Conservation (phyloP, 495 filamentous ascomycete genomes). For the Geopyxis carbonaria region DNA sequence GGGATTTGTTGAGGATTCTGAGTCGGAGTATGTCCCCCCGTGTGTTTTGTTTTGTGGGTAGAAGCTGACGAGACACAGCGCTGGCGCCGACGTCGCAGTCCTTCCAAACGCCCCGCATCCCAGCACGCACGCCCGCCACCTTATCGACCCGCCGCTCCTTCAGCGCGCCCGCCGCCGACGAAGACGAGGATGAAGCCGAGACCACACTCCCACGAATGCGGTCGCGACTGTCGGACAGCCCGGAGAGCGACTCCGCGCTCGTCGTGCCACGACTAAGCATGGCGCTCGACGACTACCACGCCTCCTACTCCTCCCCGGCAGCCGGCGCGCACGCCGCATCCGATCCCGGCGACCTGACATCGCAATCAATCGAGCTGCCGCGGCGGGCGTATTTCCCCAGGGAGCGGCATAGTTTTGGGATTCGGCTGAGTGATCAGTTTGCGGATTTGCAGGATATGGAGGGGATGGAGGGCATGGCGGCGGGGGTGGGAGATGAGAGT, state of each 20-base stretch:
- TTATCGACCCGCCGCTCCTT: conserved; percentile 2
- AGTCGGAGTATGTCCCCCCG: conserved; percentile 10
- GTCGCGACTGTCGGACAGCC: not conserved
- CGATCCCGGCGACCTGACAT: conserved; percentile 11
- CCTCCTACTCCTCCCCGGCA: too few relatives aligned
- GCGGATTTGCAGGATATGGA: too few relatives aligned
- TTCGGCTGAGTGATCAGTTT: too few relatives aligned
- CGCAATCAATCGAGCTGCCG: conserved; percentile 12
- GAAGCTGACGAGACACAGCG: not conserved
- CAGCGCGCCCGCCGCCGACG: conserved; percentile 10
- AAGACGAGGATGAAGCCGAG: conserved; percentile 4
- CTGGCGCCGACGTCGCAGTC: conserved; percentile 12
- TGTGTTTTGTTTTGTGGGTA: not conserved
- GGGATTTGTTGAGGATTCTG: conserved; percentile 14
- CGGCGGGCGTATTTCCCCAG: conserved; percentile 12
- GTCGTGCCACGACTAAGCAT: too few relatives aligned
- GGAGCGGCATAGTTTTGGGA: conserved; percentile 12
- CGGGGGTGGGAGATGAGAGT: too few relatives aligned
- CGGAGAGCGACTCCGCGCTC: too few relatives aligned
- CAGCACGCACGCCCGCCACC: conserved; percentile 6
- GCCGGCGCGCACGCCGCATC: not conserved
- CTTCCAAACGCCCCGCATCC: conserved; percentile 12
- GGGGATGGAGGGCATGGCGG: too few relatives aligned
- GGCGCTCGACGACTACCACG: too few relatives aligned
- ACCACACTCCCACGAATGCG: not conserved